phyloP scores from a whole-genome alignment of 75 land plant species.

The Gnetum montanum region DNA sequence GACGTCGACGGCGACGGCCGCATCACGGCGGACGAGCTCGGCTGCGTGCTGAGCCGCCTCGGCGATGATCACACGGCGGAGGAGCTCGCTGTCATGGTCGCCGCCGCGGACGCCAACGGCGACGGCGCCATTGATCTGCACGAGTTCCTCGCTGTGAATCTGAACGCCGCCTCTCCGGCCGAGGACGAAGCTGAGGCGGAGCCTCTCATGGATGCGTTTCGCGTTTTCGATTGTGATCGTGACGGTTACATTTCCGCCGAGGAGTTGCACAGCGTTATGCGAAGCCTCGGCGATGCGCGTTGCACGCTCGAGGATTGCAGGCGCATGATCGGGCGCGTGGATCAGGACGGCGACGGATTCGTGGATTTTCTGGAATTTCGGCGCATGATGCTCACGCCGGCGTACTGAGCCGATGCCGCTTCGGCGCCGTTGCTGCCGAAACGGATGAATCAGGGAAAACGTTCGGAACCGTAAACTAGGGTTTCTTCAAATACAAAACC shows the following conservation, averaged over 20 bases:
- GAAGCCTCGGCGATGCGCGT: slow-evolving; percentile 17
- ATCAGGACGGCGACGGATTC: slow-evolving; percentile 23
- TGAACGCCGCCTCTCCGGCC: not conserved
- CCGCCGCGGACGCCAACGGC: slow-evolving; percentile 28
- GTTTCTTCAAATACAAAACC: too few species aligned
- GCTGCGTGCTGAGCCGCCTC: slow-evolving; percentile 17
- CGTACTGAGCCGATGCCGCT: too few species aligned
- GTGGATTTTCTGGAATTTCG: slow-evolving; percentile 32
- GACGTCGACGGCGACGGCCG: slow-evolving; percentile 29
- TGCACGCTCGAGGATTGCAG: slow-evolving; percentile 16
- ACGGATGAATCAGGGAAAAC: too few species aligned
- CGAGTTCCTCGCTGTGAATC: slow-evolving; percentile 22
- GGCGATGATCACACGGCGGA: slow-evolving; percentile 4
- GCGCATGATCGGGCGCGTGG: slow-evolving; percentile 22
- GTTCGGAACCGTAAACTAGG: too few species aligned
- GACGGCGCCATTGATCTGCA: slow-evolving; percentile 29
- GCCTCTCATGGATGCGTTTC: not conserved
- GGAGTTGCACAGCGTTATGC: slow-evolving; percentile 31
- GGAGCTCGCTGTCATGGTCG: slow-evolving; percentile 26
- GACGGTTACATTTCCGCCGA: slow-evolving; percentile 32
- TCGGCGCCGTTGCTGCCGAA: too few species aligned
- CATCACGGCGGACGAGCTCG: slow-evolving; percentile 22
- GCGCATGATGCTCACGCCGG: slow-evolving; percentile 23
- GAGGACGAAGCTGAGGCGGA: not conserved
- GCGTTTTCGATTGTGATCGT: slow-evolving; percentile 15